Conservation (phyloP, 2,329 filamentous ascomycete genomes). For the Colletotrichum sp. region DNA sequence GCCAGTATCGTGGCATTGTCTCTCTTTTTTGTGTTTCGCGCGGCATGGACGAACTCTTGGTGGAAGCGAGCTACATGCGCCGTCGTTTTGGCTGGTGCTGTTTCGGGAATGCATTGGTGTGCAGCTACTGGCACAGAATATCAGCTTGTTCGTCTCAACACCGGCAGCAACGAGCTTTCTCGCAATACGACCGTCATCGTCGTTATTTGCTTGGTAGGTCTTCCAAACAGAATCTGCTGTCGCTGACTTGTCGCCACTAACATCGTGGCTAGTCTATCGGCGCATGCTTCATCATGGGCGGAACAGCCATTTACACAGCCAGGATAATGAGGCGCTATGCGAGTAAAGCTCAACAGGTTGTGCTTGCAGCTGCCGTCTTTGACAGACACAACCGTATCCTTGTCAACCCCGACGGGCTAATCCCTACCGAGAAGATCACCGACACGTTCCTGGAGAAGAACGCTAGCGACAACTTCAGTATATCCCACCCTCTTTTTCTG, state of each 20-base stretch:
- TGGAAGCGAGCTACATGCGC: constrained; percentile 75
- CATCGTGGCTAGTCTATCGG: constrained; percentile 54
- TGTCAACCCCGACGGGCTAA: constrained; percentile 70
- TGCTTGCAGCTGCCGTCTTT: constrained; percentile 66
- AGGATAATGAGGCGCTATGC: constrained; percentile 57
- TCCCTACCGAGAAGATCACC: constrained; percentile 79
- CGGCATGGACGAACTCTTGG: constrained; percentile 78
- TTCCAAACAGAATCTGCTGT: neutral
- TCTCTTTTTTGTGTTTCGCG: constrained; percentile 78
- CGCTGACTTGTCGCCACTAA: neutral
- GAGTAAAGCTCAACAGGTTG: constrained; percentile 65
- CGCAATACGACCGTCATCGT: constrained; percentile 74
- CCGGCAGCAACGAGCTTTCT: constrained; percentile 47
- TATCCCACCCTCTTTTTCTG: constrained; percentile 79
- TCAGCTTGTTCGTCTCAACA: constrained; percentile 53
- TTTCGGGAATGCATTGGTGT: constrained; percentile 89
- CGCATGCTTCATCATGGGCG: constrained; percentile 64
- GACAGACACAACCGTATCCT: constrained; percentile 69
- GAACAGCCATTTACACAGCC: constrained; percentile 57
- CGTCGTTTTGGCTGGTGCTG: constrained; percentile 70
- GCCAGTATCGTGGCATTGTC: constrained; percentile 73
- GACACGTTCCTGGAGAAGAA: constrained; percentile 71
- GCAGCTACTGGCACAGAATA: constrained; percentile 75
- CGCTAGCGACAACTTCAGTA: constrained; percentile 75
- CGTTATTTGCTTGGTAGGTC: constrained; percentile 70